Conservation (phyloP, 352 stramenopile species). For the Pythium aristosporum region DNA sequence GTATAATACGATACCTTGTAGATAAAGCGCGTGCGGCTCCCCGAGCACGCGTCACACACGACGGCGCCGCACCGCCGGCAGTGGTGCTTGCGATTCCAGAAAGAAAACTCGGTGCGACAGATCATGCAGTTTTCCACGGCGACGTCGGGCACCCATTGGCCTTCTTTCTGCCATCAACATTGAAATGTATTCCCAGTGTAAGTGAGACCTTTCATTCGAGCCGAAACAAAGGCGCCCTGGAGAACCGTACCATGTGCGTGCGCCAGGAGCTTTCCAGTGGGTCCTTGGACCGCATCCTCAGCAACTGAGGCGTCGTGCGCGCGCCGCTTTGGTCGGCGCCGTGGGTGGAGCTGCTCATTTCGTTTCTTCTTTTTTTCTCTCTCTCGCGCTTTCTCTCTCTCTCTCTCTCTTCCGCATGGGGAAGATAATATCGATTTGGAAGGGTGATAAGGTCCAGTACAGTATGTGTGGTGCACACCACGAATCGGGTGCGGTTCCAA, state of each 20-base stretch:
- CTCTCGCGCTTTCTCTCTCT: too few species aligned
- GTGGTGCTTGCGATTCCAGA: slow-evolving; percentile 87
- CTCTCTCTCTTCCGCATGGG: slow-evolving; percentile 1
- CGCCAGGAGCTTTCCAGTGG: slow-evolving; percentile 86
- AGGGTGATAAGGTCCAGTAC: not conserved
- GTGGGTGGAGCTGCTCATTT: slow-evolving; percentile 2
- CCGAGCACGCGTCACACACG: slow-evolving; percentile 78
- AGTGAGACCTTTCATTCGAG: too few species aligned
- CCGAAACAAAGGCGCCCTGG: not conserved
- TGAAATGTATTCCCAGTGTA: not conserved
- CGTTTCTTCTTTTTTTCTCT: slow-evolving; percentile 15
- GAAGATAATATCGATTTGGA: not conserved
- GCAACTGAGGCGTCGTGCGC: slow-evolving; percentile 38
- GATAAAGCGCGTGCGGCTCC: slow-evolving; percentile 81
- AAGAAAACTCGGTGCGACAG: slow-evolving; percentile 80
- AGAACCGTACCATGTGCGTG: slow-evolving; percentile 67
- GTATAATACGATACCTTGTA: slow-evolving; percentile 50
- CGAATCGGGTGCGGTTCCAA: too few species aligned
- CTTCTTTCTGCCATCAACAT: slow-evolving; percentile 42
- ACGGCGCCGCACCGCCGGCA: slow-evolving; percentile 85
- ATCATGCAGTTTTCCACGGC: slow-evolving; percentile 80
- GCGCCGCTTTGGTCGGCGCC: slow-evolving; percentile 11
- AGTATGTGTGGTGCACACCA: too few species aligned
- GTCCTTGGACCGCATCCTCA: slow-evolving; percentile 78
- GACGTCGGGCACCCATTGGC: slow-evolving; percentile 84